Evolutionary conservation across 208 protist genomes (phyloP), one percentile per base, ranked within the genome.

Genomic region (Tritrichomonas musculus): DNA sequence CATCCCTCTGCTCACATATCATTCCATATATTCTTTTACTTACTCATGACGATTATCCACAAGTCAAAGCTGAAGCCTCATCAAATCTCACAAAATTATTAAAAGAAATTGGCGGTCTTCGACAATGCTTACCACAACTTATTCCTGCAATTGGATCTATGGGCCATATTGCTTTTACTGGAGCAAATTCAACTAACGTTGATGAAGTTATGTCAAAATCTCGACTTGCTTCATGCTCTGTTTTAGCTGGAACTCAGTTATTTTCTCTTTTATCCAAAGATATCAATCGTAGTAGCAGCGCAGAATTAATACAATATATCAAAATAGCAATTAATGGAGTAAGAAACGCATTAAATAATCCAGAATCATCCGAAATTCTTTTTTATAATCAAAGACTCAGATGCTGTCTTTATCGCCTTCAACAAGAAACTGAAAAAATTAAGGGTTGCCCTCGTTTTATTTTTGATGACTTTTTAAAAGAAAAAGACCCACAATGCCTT

Each of bases 111-210:
- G 77, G 77, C 41, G 77, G 77, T 36, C 20, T 88, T 53, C 53
- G 44, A 17, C 25, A 53, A 88, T 44, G 22, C 25, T 13, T n/a
- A 20, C 41, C 14, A 57, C 44, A 53, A 0, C 0, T 88, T 25
- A 50, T 88, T 39, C 41, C 77, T 20, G 77, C 77, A 33, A n/a
- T 88, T 39, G 77, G 77, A 20, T 88, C 77, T 60, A 88, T 88
- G 77, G 77, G 77, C 57, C 17, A 4, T 33, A 50, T 57, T 39
- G 41, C 77, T 17, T 88, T 88, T 88, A 11, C 33, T 39, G 5
- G 5, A 17, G 47, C 33, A 33, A 39, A 53, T 36, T 3, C 9
- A 50, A 2, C 27, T 0, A 20, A 88, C 20, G 47, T 30, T 39
- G 77, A 88, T 47, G 47, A 50, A 36, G 13, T 88, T 22, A 44